These are phyloP conservation scores for Endocladia muricata DNA, from an alignment of 31 red algal species.

Conservation along the genomic window DNA sequence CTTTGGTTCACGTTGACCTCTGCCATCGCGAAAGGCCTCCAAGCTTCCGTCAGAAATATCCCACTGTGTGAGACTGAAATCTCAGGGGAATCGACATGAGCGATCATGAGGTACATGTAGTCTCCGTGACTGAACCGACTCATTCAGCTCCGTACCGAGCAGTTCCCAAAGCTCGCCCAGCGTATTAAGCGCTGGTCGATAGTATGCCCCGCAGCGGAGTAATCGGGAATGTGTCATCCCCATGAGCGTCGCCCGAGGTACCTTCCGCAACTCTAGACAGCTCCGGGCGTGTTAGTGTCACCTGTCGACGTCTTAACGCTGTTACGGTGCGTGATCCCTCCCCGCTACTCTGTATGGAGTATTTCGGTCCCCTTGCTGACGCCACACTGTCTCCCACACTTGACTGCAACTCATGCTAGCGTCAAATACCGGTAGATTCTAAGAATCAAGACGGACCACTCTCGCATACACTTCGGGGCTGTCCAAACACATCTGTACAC, in stretches of 20 bases:
- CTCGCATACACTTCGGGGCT: conserved; percentile 31
- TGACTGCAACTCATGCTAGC: conserved; percentile 36
- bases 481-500: conserved; percentile 34
- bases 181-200: neutral
- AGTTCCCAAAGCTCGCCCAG: conserved; percentile 5
- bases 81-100: neutral
- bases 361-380: conserved; percentile 55
- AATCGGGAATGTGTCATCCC: conserved; percentile 39
- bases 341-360: conserved; percentile 48
- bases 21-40: neutral
- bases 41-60: neutral
- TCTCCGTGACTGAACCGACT: neutral
- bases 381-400: conserved; percentile 37
- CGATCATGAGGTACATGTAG: neutral
- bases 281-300: conserved; percentile 22
- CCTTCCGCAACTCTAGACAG: conserved; percentile 38
- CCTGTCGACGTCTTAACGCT: conserved; percentile 34
- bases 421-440: conserved; percentile 33
- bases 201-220: conserved; percentile 18
- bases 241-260: conserved; percentile 47
- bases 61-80: neutral
- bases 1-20: neutral
- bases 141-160: neutral
- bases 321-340: conserved; percentile 34
- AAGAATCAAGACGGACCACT: conserved; percentile 14